These are phyloP conservation scores for Fusarium bulbicola DNA, from an alignment of 2,329 filamentous ascomycete species.

Conservation along the genomic window DNA sequence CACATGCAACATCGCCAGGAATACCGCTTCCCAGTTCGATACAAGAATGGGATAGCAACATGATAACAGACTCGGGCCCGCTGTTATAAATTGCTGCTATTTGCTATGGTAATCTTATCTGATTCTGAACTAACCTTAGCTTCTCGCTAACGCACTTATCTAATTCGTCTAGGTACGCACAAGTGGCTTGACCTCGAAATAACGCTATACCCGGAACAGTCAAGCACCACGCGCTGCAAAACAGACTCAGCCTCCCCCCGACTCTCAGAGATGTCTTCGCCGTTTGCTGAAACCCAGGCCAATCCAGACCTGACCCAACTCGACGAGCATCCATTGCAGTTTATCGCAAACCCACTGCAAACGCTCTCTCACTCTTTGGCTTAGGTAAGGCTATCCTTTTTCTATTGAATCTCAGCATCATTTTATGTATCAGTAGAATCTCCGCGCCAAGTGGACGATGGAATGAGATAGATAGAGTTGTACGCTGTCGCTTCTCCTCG, in stretches of 20 bases:
- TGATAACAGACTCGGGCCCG: neutral
- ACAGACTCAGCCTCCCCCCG: conserved; percentile 37
- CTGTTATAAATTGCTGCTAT: conserved; percentile 6
- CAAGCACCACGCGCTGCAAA: conserved; percentile 31
- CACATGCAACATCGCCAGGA: conserved; percentile 19
- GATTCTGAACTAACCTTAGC: neutral
- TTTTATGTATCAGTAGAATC: neutral
- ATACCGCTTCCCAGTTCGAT: neutral
- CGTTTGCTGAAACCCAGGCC: conserved; percentile 46
- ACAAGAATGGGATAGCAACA: neutral
- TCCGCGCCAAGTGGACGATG: conserved; percentile 11
- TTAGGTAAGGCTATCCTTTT: conserved; percentile 46
- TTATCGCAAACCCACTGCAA: conserved; percentile 37
- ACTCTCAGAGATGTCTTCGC: conserved; percentile 42
- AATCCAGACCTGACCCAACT: conserved; percentile 33
- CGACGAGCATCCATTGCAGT: conserved; percentile 45
- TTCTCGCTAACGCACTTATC: neutral
- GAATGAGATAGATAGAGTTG: conserved; percentile 34
- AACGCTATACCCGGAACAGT: conserved; percentile 44
- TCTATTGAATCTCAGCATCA: conserved; percentile 18
- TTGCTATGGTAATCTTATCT: neutral
- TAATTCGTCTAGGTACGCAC: conserved; percentile 40
- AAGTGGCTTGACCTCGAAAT: conserved; percentile 31
- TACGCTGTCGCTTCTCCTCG: conserved; percentile 30
- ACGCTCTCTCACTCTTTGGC: conserved; percentile 39